phyloP scores from a whole-genome alignment of 2,329 filamentous ascomycete species.

The Xylaria sp. region DNA sequence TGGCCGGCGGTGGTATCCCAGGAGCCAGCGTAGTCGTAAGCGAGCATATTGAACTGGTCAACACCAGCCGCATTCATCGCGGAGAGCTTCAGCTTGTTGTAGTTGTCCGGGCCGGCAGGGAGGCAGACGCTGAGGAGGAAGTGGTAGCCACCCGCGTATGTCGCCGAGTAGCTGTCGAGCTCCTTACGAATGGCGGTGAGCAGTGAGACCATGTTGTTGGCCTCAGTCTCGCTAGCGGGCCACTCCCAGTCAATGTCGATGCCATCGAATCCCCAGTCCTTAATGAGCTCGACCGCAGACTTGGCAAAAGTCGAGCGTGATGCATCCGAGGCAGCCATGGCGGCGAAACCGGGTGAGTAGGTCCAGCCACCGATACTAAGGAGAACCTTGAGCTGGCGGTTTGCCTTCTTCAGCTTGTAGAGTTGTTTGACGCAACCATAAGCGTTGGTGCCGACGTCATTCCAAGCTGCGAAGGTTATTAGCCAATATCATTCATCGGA shows the following conservation, averaged over 20 bases:
- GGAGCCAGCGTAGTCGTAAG: conserved; percentile 74
- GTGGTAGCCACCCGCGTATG: conserved; percentile 53
- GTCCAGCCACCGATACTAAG: conserved; percentile 88
- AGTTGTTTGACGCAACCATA: conserved; percentile 85
- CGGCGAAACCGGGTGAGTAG: conserved; percentile 77
- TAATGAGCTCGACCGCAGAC: conserved; percentile 70
- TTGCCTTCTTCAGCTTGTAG: conserved; percentile 75
- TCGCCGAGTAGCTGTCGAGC: conserved; percentile 55
- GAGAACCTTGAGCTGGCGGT: conserved; percentile 78
- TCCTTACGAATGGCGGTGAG: conserved; percentile 52
- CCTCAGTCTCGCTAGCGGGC: conserved; percentile 46
- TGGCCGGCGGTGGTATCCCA: conserved; percentile 71
- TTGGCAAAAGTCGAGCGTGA: conserved; percentile 72
- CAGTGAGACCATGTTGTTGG: conserved; percentile 52
- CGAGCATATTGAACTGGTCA: conserved; percentile 69
- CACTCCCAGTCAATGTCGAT: conserved; percentile 51
- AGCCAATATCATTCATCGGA: conserved; percentile 22
- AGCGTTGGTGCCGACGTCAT: conserved; percentile 70
- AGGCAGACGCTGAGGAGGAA: conserved; percentile 61
- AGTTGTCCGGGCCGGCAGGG: conserved; percentile 55
- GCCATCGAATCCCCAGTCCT: conserved; percentile 69
- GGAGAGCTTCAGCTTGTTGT: conserved; percentile 52
- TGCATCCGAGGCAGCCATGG: conserved; percentile 65
- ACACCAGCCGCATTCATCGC: conserved; percentile 52
- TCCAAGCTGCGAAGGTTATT: conserved; percentile 52